phyloP scores from a whole-genome alignment of 2,329 filamentous ascomycete species.

The Fusarium sp. region DNA sequence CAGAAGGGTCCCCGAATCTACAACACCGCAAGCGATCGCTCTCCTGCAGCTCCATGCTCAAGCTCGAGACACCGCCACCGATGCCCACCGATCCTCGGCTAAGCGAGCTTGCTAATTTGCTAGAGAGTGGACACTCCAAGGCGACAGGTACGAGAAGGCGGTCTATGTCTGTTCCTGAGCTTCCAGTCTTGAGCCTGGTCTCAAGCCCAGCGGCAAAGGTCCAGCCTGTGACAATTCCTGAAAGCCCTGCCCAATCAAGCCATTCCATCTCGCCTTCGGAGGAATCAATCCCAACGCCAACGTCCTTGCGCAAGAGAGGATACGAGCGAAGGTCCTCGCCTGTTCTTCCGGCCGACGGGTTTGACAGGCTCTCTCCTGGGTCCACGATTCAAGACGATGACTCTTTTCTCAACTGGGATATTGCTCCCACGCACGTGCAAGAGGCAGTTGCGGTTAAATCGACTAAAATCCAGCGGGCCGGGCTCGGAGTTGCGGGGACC shows the following conservation, averaged over 20 bases:
- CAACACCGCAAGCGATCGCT: constrained; percentile 57
- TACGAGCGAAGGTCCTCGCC: constrained; percentile 57
- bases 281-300: constrained; percentile 14
- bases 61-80: constrained; percentile 59
- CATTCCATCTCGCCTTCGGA: constrained; percentile 2
- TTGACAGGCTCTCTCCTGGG: constrained; percentile 45
- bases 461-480: constrained; percentile 21
- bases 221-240: constrained; percentile 4
- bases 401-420: constrained; percentile 55
- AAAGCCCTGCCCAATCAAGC: constrained; percentile 11
- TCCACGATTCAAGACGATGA: constrained; percentile 53
- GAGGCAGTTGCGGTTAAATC: constrained; percentile 51
- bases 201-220: constrained; percentile 6
- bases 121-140: constrained; percentile 11
- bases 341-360: constrained; percentile 54
- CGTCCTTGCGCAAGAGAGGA: constrained; percentile 18
- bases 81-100: constrained; percentile 56
- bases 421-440: constrained; percentile 57
- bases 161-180: constrained; percentile 41
- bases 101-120: constrained; percentile 49
- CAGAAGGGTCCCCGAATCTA: constrained; percentile 49
- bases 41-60: constrained; percentile 57
- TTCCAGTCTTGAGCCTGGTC: constrained; percentile 26
- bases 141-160: constrained; percentile 39
- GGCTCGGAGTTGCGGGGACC: constrained; percentile 29